Base-by-base conservation (phyloP, 2,329 filamentous ascomycete species). In the Aspergillus ruber region DNA sequence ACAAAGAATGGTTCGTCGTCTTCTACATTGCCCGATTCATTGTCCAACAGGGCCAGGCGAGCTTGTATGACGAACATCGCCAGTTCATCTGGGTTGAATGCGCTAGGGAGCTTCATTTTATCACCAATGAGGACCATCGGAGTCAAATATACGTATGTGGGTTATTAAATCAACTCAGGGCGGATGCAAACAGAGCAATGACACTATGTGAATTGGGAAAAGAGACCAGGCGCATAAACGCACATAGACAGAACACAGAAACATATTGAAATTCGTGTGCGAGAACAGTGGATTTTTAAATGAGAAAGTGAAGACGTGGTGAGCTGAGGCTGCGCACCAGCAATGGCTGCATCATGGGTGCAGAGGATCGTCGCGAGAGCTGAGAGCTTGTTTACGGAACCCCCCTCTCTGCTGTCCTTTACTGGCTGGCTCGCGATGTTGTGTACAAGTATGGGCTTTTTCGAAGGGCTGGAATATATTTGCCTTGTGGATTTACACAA, bases 1-100 rank as follows among this genome's bases (percentile, higher is more conserved):
- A 59, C 42, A 41, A 57, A 59, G 25, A 60, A 60, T 2, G 56
- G 49, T 13, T 53, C 53, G 44, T 56, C 56, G 1, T 41, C 21
- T 41, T 41, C 38, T 23, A 41, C 10, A 20, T 10, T 41, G 9
- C 21, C 18, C 9, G 38, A 41, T 17, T 41, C 38, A n/a, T 23
- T 20, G 17, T 20, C 17, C 12, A 41, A 13, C 18, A 20, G 21
- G 3, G 9, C 38, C 17, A 41, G 17, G n/a, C 21, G 21, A 10
- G 38, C 17, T 18, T 41, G 38, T 9, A 41, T 23, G 38, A 41
- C 38, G 21, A 41, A 41, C 18, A 1, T 41, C 9, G 21, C n/a
- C 15, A 41, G 13, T 41, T 41, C n/a, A 9, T 41, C 38, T 12
- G 38, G 38, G 13, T 9, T 20, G 18, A 41, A n/a, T 13, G 38